Evolutionary conservation across 768 basidiomycete species (phyloP), one percentile per base, ranked within the genome.

Genomic region (Lactarius akahatsu): DNA sequence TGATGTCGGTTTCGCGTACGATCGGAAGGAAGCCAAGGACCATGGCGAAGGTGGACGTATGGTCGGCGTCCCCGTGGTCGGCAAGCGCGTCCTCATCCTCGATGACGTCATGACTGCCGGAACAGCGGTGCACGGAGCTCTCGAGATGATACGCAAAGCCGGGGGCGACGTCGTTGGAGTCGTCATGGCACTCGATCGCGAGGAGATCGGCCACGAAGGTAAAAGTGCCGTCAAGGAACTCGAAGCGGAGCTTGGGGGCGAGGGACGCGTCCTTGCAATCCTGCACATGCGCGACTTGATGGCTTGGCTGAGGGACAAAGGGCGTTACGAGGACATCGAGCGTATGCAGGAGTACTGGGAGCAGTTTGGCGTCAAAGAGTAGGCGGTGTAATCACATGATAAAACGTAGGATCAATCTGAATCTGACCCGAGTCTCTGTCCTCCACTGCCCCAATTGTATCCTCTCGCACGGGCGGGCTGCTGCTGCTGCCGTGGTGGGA

Each of bases 81-180:
- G 90, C 28, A 88, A 91, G 75, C 81, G 83, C 59, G 92, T 98
- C 2, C 85, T 98, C 59, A 85, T 98, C 55, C 81, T 98, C 40
- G 96, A 99, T 80, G 96, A 99, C 71, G 97, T 99, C 61, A 93
- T 98, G 82, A 98, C 97, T 2, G 85, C 89, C 13, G 92, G 92
- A 16, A 96, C 90, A 28, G 96, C 96, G 5, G 88, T 95, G 36
- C 85, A 95, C 10, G 84, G 86, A 40, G 90, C 95, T 3, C 89
- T 96, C 59, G 86, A 87, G 56, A 85, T 87, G 9, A 88, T 98
- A 20, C 76, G 77, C 41, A 74, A 78, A 58, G 82, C 84, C 45
- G 90, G 90, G 2, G 94, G 96, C 0, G 81, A 90, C 62, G 88
- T 97, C 8, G 90, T 95, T 0, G 96, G 96, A 1, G 91, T 97